Percentiles rank a stretch among this genome's conserved stretches.
Evolutionary conservation across 108 stramenopile genomes (phyloP).

Genomic region (Cyclotella baltica): DNA sequence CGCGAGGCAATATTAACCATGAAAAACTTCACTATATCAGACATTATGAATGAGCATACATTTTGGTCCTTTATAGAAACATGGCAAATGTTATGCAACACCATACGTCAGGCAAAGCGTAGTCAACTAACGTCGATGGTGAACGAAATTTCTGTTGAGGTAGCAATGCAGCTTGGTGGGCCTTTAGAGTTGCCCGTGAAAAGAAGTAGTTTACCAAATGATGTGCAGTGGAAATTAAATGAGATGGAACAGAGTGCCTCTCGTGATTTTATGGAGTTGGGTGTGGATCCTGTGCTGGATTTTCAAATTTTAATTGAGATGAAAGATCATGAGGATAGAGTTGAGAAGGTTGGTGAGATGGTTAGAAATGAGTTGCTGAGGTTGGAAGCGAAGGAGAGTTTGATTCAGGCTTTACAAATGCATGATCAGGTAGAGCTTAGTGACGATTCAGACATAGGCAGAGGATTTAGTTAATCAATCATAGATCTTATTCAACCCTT

Average conservation of each 20-base stretch:
- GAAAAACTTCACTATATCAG: conserved; percentile 13
- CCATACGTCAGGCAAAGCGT: conserved; percentile 58
- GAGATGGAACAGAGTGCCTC: conserved; percentile 64
- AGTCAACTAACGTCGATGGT: conserved; percentile 48
- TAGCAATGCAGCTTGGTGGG: conserved; percentile 53
- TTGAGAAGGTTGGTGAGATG: conserved; percentile 54
- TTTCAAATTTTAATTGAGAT: conserved; percentile 71
- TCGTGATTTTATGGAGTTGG: conserved; percentile 47
- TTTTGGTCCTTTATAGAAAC: conserved; percentile 70
- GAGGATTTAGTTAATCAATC: no score
- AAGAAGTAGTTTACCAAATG: conserved; percentile 55
- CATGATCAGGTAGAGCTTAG: no score
- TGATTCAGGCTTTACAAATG: conserved; percentile 44
- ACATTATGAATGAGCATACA: conserved; percentile 25
- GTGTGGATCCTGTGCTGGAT: conserved; percentile 77
- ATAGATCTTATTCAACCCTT: no score
- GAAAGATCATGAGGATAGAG: conserved; percentile 34
- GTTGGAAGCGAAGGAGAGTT: conserved; percentile 59
- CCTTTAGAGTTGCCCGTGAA: conserved; percentile 77
- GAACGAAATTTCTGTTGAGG: conserved; percentile 70
- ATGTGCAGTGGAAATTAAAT: conserved; percentile 54
- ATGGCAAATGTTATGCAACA: conserved; percentile 80
- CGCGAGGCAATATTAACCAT: conserved; percentile 36
- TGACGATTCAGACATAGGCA: no score
- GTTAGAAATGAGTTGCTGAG: conserved; percentile 59